Conservation (phyloP, 306 rosid genomes). For the Corylus heterophylla region DNA sequence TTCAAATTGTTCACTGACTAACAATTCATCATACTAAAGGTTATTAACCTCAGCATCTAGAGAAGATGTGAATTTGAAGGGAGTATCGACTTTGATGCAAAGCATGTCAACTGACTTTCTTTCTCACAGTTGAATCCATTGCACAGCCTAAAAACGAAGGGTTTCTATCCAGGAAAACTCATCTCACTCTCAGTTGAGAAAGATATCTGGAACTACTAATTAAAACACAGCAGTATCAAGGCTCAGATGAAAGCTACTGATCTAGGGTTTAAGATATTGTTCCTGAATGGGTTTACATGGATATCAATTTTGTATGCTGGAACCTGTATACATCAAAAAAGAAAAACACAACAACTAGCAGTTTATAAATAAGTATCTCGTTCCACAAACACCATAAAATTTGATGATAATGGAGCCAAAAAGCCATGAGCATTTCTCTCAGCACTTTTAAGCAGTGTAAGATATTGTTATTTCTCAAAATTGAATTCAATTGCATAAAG, state of each 20-base stretch:
- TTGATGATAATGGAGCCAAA: background rate
- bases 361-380: background rate
- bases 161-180: background rate
- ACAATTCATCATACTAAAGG: background rate
- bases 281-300: background rate
- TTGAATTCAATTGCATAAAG: constrained; percentile 1
- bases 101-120: background rate
- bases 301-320: background rate
- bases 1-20: background rate
- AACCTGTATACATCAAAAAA: background rate
- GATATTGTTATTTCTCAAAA: background rate
- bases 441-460: background rate
- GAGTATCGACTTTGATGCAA: background rate
- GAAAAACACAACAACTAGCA: background rate
- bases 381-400: background rate
- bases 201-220: background rate
- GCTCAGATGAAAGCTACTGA: background rate
- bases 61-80: background rate
- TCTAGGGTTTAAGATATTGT: background rate
- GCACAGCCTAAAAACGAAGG: background rate
- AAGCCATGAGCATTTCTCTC: background rate
- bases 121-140: background rate
- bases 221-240: background rate
- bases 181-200: background rate
- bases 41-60: background rate